Conservation (phyloP, 1,139 yeast species). For the Suhomyces bokatorum region DNA sequence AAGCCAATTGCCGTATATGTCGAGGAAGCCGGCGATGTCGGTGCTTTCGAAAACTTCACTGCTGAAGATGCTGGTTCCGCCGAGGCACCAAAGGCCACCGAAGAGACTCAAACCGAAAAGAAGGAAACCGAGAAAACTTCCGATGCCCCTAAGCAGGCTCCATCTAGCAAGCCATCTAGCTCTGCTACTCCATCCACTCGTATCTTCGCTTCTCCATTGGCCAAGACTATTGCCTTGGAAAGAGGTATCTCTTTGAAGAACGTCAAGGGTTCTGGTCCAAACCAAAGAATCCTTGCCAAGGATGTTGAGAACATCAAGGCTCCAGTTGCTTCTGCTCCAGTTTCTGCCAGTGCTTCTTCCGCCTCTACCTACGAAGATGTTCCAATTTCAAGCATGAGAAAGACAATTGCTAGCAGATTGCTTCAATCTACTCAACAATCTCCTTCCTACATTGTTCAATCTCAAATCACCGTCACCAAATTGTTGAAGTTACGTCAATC, state of each 20-base stretch:
- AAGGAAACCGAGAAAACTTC: constrained; percentile 22
- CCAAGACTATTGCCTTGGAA: constrained; percentile 91
- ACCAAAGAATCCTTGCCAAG: constrained; percentile 87
- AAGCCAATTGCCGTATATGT: constrained; percentile 96
- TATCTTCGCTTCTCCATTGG: constrained; percentile 92
- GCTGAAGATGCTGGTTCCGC: constrained; percentile 76
- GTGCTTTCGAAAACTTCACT: constrained; percentile 84
- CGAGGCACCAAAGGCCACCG: constrained; percentile 35
- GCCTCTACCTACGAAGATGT: constrained; percentile 71
- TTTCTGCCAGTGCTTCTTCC: constrained; percentile 44
- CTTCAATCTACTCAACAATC: constrained; percentile 80
- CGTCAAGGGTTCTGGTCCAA: constrained; percentile 90
- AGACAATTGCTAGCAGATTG: constrained; percentile 87
- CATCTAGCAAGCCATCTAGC: constrained; percentile 20
- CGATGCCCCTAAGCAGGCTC: constrained; percentile 23
- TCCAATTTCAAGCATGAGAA: constrained; percentile 90
- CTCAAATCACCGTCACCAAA: constrained; percentile 83
- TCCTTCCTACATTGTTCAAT: constrained; percentile 91
- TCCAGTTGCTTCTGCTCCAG: constrained; percentile 45
- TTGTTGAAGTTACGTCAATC: constrained; percentile 89
- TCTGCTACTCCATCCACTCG: constrained; percentile 48
- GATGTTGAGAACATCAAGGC: constrained; percentile 75
- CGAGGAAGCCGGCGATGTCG: constrained; percentile 79
- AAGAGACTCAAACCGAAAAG: constrained; percentile 35
- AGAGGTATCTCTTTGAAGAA: constrained; percentile 85